Evolutionary conservation across 345 rosid genomes (phyloP), one percentile per base, ranked within the genome.

Genomic region (Melaleuca quinquenervia): DNA sequence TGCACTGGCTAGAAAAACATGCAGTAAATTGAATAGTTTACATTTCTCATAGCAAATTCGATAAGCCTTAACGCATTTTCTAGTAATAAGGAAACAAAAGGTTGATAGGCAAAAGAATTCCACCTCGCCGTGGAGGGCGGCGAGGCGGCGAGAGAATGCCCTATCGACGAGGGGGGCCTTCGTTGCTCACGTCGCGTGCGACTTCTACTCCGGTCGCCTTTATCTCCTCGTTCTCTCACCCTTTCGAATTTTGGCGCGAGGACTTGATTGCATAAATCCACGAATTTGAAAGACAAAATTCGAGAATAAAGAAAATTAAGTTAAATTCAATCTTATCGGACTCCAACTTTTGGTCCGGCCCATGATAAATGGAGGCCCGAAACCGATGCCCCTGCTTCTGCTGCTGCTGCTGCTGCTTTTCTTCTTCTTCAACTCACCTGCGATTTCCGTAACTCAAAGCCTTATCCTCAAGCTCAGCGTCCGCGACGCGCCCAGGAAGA

Each of bases 101-200:
- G 24, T 64, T 32, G 24, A 64, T 70, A 1, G 48, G 32, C 24
- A 18, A 4, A 70, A 70, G 1, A 70, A 16, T 32, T 64, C 9
- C 22, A 7, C 11, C 0, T 3, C 3, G 1, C 24, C 3, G 1
- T 0, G 24, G 22, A 64, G 22, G 76, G 22, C 8, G 76, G 22
- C 8, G 21, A 32, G 12, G 48, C 1, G 1, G 22, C 9, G 45
- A 24, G 32, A 16, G 45, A 64, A 1, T 0, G 6, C 1, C 0
- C 12, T 1, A 0, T 64, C 1, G 1, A 64, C 24, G 1, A 4
- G 12, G 78, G 45, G 12, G 11, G 24, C 45, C 78, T 58, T 18
- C 22, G 1, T 7, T 32, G 48, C 7, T 32, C 5, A 16, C 45
- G 5, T 64, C 1, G 1, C 0, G 0, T 16, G 78, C 0, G 5